Base-by-base conservation (phyloP, 2,329 filamentous ascomycete genomes). In the Fulvia fulva region DNA sequence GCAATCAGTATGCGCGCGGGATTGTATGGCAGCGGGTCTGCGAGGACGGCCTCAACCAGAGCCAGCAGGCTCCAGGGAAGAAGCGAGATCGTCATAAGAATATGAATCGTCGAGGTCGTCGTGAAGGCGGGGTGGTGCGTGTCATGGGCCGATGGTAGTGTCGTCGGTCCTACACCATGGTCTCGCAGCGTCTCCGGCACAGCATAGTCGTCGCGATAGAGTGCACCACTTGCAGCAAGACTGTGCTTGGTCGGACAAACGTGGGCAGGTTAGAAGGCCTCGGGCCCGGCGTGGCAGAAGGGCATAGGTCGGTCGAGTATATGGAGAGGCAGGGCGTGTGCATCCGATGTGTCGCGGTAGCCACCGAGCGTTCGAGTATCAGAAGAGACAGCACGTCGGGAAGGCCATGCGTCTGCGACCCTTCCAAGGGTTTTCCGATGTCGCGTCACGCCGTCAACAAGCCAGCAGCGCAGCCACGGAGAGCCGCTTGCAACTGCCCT, bases 1-100 rank as follows among this genome's bases (percentile, higher is more conserved):
- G 81, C 57, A 47, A 85, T 80, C 58, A 93, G 81, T 53, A 95
- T 81, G 28, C 83, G 85, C 0, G 91, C 91, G 2, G 90, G 88
- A 56, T 87, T 86, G 77, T 95, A 96, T 25, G 90, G 91, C 53
- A 91, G 49, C 23, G 66, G 58, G 47, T 63, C 59, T 46, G 64
- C 58, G 41, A 56, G 57, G 23, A 49, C 55, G 22, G 56, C 26
- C n/a, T 51, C 59, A 23, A 63, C 58, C 51, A 68, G 59, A 67
- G 67, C 68, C 64, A 66, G 59, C 45, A 69, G 65, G 62, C 67
- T 63, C 63, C 57, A 60, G 30, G 56, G 59, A 23, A 59, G 53
- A 23, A 45, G 32, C 16, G 47, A 32, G 32, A 45, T n/a, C 57
- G 52, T 62, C 63, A 65, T 65, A 59, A 58, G 59, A 58, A 62